These are phyloP conservation scores for Candida michaelii DNA, from an alignment of 805 yeast species.

Conservation along the genomic window DNA sequence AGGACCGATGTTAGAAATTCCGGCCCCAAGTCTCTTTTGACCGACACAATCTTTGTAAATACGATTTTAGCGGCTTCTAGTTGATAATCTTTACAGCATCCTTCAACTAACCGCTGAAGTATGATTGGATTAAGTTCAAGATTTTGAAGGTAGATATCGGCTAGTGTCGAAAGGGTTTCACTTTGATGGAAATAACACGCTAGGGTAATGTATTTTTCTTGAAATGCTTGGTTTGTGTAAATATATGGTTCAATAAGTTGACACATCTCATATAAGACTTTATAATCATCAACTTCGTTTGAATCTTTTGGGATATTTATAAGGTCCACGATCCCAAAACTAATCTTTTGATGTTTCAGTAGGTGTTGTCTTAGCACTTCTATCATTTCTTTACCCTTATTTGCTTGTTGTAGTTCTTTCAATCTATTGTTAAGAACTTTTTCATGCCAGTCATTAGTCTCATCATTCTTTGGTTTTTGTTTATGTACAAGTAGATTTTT, in stretches of 20 bases:
- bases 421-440: background rate
- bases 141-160: slow-evolving; percentile 11
- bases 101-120: slow-evolving; percentile 28
- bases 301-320: background rate
- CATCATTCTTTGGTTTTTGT: background rate
- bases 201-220: slow-evolving; percentile 27
- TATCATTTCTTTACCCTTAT: background rate
- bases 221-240: slow-evolving; percentile 4
- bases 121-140: slow-evolving; percentile 21
- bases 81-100: slow-evolving; percentile 33
- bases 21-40: slow-evolving; percentile 18
- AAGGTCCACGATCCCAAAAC: background rate
- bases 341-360: background rate
- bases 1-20: slow-evolving; percentile 21
- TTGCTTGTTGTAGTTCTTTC: background rate
- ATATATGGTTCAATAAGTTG: slow-evolving; percentile 1
- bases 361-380: background rate
- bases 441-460: background rate
- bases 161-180: slow-evolving; percentile 10
- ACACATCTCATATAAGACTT: background rate
- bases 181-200: slow-evolving; percentile 37
- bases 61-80: slow-evolving; percentile 29
- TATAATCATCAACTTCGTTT: background rate
- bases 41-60: slow-evolving; percentile 15
- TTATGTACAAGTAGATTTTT: background rate